phyloP scores from a whole-genome alignment of 352 stramenopile genomes.

The Pythium coloratum region DNA sequence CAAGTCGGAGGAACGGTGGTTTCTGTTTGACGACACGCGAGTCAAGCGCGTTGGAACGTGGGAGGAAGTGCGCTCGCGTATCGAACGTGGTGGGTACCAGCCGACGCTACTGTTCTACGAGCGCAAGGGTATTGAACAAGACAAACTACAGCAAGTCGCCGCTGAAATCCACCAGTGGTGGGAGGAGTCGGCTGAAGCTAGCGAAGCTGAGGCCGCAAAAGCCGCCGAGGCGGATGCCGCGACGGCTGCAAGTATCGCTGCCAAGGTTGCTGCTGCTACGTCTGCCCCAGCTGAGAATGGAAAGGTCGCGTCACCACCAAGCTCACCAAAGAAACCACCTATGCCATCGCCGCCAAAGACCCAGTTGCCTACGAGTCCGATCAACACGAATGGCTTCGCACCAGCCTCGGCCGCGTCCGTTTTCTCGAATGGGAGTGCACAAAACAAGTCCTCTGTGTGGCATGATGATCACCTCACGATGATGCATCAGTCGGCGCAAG shows the following conservation, averaged over 20 bases:
- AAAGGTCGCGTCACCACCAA: neutral
- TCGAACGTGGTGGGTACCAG: conserved; percentile 82
- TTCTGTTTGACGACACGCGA: conserved; percentile 83
- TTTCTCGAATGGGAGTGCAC: conserved; percentile 14
- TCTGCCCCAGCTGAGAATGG: neutral
- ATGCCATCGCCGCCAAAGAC: conserved; percentile 15
- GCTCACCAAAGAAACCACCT: neutral
- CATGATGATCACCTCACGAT: conserved; percentile 55
- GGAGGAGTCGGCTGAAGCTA: conserved; percentile 48
- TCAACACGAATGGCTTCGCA: conserved; percentile 29
- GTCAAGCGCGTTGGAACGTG: conserved; percentile 77
- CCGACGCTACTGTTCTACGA: conserved; percentile 85
- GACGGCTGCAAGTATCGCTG: neutral
- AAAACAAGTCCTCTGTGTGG: conserved; percentile 23
- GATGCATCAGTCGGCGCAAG: conserved; percentile 60
- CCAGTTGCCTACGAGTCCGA: conserved; percentile 46
- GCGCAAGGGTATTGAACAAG: conserved; percentile 60
- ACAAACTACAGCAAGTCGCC: conserved; percentile 64
- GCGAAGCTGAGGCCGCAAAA: conserved; percentile 23
- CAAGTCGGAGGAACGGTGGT: conserved; percentile 60
- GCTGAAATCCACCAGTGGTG: conserved; percentile 77
- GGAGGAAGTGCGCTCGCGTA: conserved; percentile 63
- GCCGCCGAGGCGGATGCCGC: conserved; percentile 8
- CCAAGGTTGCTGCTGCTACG: neutral
- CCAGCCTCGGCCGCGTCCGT: neutral